Base-by-base conservation (phyloP, 371 early-diverging fungal genomes). In the Lichtheimia ornata region DNA sequence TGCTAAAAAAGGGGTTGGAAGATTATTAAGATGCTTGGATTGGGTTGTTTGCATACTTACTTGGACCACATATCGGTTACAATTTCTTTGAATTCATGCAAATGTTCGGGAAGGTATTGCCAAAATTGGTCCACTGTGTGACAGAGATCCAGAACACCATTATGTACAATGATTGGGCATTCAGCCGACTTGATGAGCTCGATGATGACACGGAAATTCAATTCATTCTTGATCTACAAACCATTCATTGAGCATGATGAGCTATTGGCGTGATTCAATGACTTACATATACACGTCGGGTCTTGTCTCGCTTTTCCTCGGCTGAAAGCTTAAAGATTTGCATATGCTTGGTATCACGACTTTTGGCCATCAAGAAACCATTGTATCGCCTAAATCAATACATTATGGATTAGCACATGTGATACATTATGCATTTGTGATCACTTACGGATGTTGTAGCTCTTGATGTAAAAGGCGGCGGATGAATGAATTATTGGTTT, bases 161-260 rank as follows among this genome's bases (percentile, higher is more conserved):
- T 95, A 66, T 95, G 95, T 11, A 91, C 92, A 11, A 93, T 77
- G 1, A 95, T 81, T 1, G 93, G 94, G 45, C 91, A 91, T 24
- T 83, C 71, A 12, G 86, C 75, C 9, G 73, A 69, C 28, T 83
- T 76, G 22, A 95, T 81, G n/a, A 78, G 56, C 40, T 95, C 93
- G 53, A 95, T 89, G 7, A 96, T 83, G 15, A 68, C 74, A 27
- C 92, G 80, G 63, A 96, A 93, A 17, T 94, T 94, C 15, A 86
- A 67, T 17, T 84, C 70, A 28, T 44, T 27, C 30, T 54, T 61
- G 45, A 56, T 28, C 57, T 56, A 56, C 5, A 40, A 7, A 79
- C 71, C 17, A 47, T 17, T 47, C n/a, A 22, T 5, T 47, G 6
- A 17, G 17, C 47, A 27, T 24, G 53, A 27, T 24, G 53, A 52